phyloP scores from a whole-genome alignment of 2,329 filamentous ascomycete species.

The Botrytis byssoidea region DNA sequence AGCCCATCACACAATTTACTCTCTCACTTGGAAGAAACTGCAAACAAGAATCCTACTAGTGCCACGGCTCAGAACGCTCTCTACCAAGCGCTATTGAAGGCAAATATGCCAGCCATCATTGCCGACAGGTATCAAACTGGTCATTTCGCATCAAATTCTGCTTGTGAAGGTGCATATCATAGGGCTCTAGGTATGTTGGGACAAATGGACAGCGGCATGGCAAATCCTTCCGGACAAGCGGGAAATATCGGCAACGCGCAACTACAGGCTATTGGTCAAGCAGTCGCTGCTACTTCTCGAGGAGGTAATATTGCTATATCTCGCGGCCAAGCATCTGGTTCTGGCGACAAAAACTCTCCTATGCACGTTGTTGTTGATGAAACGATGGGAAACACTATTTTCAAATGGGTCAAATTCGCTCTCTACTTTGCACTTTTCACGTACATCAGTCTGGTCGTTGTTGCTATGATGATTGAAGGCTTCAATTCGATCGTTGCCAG shows the following conservation, averaged over 20 bases:
- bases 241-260: conserved; percentile 57
- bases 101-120: conserved; percentile 91
- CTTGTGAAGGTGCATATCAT: conserved; percentile 75
- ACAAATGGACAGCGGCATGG: conserved; percentile 39
- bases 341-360: conserved; percentile 77
- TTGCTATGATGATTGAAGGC: conserved; percentile 81
- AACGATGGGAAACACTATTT: conserved; percentile 72
- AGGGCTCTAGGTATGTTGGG: conserved; percentile 68
- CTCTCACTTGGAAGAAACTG: conserved; percentile 83
- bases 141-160: conserved; percentile 76
- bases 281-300: conserved; percentile 68
- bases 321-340: conserved; percentile 49
- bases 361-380: conserved; percentile 96
- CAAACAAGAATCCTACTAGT: conserved; percentile 88
- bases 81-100: conserved; percentile 85
- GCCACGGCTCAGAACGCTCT: conserved; percentile 89
- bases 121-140: conserved; percentile 86
- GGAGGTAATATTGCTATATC: conserved; percentile 62
- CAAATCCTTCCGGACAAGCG: conserved; percentile 29
- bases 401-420: conserved; percentile 89
- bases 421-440: conserved; percentile 73
- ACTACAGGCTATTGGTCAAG: conserved; percentile 77
- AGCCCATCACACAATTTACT: conserved; percentile 59
- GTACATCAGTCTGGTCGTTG: conserved; percentile 75
- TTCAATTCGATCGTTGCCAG: conserved; percentile 72